Percentiles rank a stretch among this genome's conserved stretches.
Conservation (phyloP, 2,329 filamentous ascomycete genomes). For the Verticillium isaacii region DNA sequence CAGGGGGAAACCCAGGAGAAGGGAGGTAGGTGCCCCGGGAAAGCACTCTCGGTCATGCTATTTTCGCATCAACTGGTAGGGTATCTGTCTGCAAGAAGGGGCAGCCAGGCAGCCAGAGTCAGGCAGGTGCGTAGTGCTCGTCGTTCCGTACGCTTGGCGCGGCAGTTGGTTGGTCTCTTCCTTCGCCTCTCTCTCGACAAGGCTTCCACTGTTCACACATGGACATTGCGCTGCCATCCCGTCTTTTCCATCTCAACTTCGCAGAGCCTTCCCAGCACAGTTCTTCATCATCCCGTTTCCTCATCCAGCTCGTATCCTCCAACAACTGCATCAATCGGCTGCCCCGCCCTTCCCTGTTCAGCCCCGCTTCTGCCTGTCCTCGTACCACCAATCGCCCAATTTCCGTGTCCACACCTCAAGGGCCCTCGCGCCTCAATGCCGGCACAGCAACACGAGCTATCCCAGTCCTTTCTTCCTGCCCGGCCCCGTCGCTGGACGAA, state of each 20-base stretch:
- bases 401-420: background rate
- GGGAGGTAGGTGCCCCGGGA: too few species aligned
- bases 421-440: background rate
- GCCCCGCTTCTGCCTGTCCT: background rate
- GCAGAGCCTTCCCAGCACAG: background rate
- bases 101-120: too few species aligned
- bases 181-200: too few species aligned
- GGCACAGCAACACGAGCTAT: background rate
- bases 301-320: too few species aligned
- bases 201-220: background rate
- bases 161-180: too few species aligned
- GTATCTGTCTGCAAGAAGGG: too few species aligned
- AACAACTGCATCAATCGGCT: background rate
- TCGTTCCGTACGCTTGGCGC: too few species aligned
- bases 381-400: background rate
- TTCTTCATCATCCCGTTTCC: background rate
- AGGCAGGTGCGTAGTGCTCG: too few species aligned
- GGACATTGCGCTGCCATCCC: background rate
- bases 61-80: too few species aligned
- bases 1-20: background rate
- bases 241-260: background rate
- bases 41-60: too few species aligned
- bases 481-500: background rate
- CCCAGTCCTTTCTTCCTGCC: background rate
- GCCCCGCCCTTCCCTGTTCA: background rate